Conservation (phyloP, 108 stramenopile species). For the Bacterosira constricta region DNA sequence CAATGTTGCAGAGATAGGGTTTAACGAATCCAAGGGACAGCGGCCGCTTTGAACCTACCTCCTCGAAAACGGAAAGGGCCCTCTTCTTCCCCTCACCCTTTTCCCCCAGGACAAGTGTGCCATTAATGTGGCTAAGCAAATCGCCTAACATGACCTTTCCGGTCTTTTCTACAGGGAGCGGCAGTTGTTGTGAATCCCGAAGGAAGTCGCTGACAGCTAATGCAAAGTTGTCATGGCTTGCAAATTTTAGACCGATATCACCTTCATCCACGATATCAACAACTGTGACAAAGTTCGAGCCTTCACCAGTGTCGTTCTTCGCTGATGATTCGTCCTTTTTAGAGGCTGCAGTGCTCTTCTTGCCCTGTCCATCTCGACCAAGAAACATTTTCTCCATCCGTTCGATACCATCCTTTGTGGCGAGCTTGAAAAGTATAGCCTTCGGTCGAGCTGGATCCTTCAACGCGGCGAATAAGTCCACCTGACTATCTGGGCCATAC, state of each 20-base stretch:
- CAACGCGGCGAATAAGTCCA: conserved; percentile 76
- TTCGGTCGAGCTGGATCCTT: conserved; percentile 86
- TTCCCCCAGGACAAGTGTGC: conserved; percentile 65
- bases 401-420: conserved; percentile 65
- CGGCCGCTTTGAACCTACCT: conserved; percentile 61
- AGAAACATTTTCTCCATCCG: conserved; percentile 63
- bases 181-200: conserved; percentile 54
- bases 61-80: conserved; percentile 61
- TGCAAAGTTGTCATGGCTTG: conserved; percentile 61
- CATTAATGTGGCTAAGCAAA: conserved; percentile 75
- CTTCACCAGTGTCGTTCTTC: background rate
- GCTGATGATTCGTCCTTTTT: background rate
- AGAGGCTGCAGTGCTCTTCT: background rate
- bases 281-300: conserved; percentile 29
- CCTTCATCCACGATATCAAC: conserved; percentile 59
- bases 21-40: conserved; percentile 69
- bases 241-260: conserved; percentile 81
- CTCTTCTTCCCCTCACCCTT: conserved; percentile 55
- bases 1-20: conserved; percentile 57
- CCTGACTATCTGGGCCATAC: conserved; percentile 59
- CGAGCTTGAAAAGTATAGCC: conserved; percentile 80
- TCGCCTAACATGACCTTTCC: conserved; percentile 56
- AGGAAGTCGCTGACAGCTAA: conserved; percentile 64
- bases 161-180: conserved; percentile 56
- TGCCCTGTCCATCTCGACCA: too few species aligned